These are phyloP conservation scores for Cytospora leucostoma DNA, from an alignment of 2,329 filamentous ascomycete species.

Conservation along the genomic window DNA sequence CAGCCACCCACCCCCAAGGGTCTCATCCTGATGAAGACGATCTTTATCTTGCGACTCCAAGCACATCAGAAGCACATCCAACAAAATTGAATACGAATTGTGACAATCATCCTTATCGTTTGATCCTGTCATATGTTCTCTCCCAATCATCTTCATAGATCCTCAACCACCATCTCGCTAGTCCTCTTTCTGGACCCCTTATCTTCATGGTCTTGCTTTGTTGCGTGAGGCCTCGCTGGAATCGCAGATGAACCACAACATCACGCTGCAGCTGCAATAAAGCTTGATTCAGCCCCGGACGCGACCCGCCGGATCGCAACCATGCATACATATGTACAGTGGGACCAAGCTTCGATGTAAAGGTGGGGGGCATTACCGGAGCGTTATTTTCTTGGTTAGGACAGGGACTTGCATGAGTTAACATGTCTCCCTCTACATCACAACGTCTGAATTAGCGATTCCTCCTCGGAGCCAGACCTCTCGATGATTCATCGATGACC, in stretches of 20 bases:
- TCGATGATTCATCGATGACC: not conserved
- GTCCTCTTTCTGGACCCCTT: no score
- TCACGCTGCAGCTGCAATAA: not conserved
- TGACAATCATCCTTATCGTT: not conserved
- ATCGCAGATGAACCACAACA: not conserved
- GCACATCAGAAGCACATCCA: not conserved
- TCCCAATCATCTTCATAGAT: not conserved
- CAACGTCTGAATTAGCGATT: not conserved
- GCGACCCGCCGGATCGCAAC: not conserved
- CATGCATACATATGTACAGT: not conserved
- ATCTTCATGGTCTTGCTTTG: no score
- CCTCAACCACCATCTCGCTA: no score
- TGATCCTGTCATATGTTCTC: not conserved
- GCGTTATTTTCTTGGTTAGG: not conserved
- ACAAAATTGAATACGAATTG: not conserved
- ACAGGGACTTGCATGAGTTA: not conserved
- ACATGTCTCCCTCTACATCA: not conserved
- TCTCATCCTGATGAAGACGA: not conserved
- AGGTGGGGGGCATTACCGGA: not conserved
- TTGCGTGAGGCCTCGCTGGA: not conserved
- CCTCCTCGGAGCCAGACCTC: not conserved
- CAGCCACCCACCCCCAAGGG: not conserved
- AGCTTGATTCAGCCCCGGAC: not conserved
- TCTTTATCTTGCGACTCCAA: not conserved
- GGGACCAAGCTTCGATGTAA: not conserved